These are phyloP conservation scores for Leptomonas pyrrhocoris DNA, from an alignment of 208 protist species.

Conservation along the genomic window DNA sequence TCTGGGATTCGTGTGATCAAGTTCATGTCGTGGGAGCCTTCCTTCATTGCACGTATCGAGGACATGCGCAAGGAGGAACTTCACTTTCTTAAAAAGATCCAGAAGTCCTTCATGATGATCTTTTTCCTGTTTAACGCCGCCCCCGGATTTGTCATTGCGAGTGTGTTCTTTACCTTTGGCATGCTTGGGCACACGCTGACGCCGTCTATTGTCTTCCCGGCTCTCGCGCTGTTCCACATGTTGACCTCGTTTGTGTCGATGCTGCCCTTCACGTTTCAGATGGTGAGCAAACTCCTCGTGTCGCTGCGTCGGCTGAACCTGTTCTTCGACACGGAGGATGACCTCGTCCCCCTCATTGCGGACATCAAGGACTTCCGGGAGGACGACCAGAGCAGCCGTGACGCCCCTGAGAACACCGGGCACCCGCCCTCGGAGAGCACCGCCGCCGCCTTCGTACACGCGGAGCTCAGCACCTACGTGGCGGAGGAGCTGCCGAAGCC, in stretches of 20 bases:
- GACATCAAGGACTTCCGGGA: conserved; percentile 19
- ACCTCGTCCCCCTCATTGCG: conserved; percentile 16
- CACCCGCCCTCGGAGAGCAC: neutral
- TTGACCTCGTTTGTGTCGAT: conserved; percentile 78
- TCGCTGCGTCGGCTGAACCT: conserved; percentile 57
- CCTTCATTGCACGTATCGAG: conserved; percentile 50
- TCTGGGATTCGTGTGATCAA: conserved; percentile 90
- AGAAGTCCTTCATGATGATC: conserved; percentile 29
- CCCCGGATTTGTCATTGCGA: conserved; percentile 54
- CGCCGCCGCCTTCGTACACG: conserved; percentile 42
- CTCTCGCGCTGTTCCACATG: conserved; percentile 82
- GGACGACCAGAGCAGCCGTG: conserved; percentile 5
- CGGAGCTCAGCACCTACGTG: conserved; percentile 49
- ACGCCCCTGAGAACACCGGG: conserved; percentile 12
- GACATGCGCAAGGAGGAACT: conserved; percentile 47
- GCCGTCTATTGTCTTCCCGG: conserved; percentile 82
- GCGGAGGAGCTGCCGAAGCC: conserved; percentile 45
- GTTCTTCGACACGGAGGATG: conserved; percentile 14
- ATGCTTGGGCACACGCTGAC: conserved; percentile 60
- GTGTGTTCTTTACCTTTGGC: conserved; percentile 54
- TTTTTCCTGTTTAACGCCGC: conserved; percentile 55
- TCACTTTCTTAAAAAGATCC: conserved; percentile 24
- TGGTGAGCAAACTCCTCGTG: conserved; percentile 61
- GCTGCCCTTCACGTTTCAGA: conserved; percentile 72
- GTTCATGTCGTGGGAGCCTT: conserved; percentile 90